Percentiles rank a stretch among this genome's conserved stretches.
These are phyloP conservation scores for Decorospora gaudefroyi DNA, from an alignment of 2,329 filamentous ascomycete species.

Conservation along the genomic window DNA sequence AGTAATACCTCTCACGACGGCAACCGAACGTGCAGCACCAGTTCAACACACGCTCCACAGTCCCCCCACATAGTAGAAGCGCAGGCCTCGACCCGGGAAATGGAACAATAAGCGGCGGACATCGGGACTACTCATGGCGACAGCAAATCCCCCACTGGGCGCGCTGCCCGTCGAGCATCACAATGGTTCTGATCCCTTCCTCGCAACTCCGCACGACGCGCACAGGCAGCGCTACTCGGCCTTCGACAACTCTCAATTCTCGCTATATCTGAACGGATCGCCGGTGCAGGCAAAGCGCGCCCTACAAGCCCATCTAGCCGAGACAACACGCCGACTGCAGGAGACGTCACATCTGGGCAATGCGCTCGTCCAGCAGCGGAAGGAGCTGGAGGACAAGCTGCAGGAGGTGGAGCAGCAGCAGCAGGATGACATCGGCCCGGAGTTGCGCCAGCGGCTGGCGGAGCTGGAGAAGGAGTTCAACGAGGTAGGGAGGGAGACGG, in stretches of 20 bases:
- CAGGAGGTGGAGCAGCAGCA: slow-evolving; percentile 81
- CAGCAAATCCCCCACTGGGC: slow-evolving; percentile 50
- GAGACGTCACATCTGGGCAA: slow-evolving; percentile 89
- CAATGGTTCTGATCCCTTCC: slow-evolving; percentile 53
- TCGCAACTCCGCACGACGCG: slow-evolving; percentile 42
- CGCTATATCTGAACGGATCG: slow-evolving; percentile 74
- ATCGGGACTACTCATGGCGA: slow-evolving; percentile 47
- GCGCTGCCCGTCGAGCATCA: slow-evolving; percentile 48
- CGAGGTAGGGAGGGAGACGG: slow-evolving; percentile 86
- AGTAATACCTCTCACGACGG: slow-evolving; percentile 2
- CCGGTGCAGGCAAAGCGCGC: slow-evolving; percentile 86
- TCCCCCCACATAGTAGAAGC: slow-evolving; percentile 6
- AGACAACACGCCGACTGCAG: slow-evolving; percentile 88
- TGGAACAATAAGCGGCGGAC: slow-evolving; percentile 33
- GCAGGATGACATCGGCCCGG: slow-evolving; percentile 73
- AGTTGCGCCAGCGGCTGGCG: slow-evolving; percentile 78
- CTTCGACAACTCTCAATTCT: slow-evolving; percentile 81
- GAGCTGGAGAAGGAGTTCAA: slow-evolving; percentile 96
- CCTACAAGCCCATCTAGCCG: slow-evolving; percentile 85
- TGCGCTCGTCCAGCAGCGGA: slow-evolving; percentile 82
- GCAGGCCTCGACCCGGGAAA: slow-evolving; percentile 23
- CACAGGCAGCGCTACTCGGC: slow-evolving; percentile 73
- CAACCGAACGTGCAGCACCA: slow-evolving; percentile 6
- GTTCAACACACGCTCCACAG: slow-evolving; percentile 1
- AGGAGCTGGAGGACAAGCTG: slow-evolving; percentile 78